Conservation (phyloP, 2,329 filamentous ascomycete genomes). For the Phialophora chinensis region DNA sequence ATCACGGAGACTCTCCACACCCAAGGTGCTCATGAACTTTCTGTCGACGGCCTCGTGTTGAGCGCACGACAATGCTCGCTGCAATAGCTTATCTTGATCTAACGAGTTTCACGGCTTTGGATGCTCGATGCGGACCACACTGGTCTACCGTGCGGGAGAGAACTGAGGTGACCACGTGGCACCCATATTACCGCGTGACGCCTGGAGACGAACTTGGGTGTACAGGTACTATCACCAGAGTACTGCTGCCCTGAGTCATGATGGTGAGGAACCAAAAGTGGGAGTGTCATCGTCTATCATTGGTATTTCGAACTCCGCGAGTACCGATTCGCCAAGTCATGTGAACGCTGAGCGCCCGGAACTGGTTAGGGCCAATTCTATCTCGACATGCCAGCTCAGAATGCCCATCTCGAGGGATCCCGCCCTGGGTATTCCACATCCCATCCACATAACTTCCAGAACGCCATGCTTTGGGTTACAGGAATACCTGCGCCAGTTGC, state of each 20-base stretch:
- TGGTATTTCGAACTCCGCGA: constrained; percentile 10
- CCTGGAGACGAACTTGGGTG: neutral
- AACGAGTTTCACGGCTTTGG: neutral
- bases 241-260: neutral
- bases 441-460: constrained; percentile 17
- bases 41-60: too few relatives aligned
- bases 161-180: neutral
- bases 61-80: neutral
- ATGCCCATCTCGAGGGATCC: neutral
- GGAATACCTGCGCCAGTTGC: neutral
- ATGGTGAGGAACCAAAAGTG: neutral
- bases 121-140: neutral
- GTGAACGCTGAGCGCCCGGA: constrained; percentile 13
- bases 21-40: neutral
- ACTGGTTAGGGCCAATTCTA: constrained; percentile 29
- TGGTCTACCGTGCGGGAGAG: neutral
- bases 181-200: neutral
- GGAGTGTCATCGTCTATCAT: neutral
- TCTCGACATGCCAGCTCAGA: constrained; percentile 23
- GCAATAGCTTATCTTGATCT: neutral
- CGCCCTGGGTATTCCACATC: constrained; percentile 10
- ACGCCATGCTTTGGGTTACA: constrained; percentile 30
- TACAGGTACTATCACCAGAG: neutral
- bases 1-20: neutral
- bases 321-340: constrained; percentile 26